phyloP scores from a whole-genome alignment of 1,284 basidiomycete species.

The Waitea zeae region DNA sequence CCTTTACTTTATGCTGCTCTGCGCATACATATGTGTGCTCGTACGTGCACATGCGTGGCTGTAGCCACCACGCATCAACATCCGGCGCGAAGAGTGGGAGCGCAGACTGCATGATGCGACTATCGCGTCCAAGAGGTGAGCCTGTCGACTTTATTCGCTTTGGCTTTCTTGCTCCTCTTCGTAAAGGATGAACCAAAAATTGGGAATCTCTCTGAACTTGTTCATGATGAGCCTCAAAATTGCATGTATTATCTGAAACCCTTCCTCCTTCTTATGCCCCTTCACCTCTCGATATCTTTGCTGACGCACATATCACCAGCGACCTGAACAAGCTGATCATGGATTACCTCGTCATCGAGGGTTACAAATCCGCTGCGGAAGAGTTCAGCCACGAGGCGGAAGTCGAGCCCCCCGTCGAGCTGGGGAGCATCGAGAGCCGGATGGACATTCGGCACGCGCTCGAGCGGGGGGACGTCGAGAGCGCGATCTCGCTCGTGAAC shows the following conservation, averaged over 20 bases:
- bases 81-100: slow-evolving; percentile 63
- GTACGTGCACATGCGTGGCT: too few species aligned
- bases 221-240: slow-evolving; percentile 38
- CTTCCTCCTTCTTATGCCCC: slow-evolving; percentile 6
- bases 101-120: slow-evolving; percentile 54
- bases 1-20: too few species aligned
- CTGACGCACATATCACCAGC: slow-evolving; percentile 24
- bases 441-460: slow-evolving; percentile 91
- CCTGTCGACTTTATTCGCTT: slow-evolving; percentile 12
- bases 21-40: too few species aligned
- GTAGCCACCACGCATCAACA: slow-evolving; percentile 28
- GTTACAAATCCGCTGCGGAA: slow-evolving; percentile 91
- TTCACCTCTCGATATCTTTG: slow-evolving; percentile 15
- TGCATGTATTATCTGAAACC: slow-evolving; percentile 73
- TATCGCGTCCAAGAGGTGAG: slow-evolving; percentile 67
- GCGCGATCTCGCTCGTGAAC: slow-evolving; percentile 86
- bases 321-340: slow-evolving; percentile 93
- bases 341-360: slow-evolving; percentile 96
- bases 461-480: slow-evolving; percentile 87
- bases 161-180: slow-evolving; percentile 2
- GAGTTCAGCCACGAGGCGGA: slow-evolving; percentile 85
- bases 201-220: slow-evolving; percentile 82
- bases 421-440: slow-evolving; percentile 82
- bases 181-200: slow-evolving; percentile 43
- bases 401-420: slow-evolving; percentile 62